Conservation (phyloP, 768 basidiomycete genomes). For the Russula olivacea region DNA sequence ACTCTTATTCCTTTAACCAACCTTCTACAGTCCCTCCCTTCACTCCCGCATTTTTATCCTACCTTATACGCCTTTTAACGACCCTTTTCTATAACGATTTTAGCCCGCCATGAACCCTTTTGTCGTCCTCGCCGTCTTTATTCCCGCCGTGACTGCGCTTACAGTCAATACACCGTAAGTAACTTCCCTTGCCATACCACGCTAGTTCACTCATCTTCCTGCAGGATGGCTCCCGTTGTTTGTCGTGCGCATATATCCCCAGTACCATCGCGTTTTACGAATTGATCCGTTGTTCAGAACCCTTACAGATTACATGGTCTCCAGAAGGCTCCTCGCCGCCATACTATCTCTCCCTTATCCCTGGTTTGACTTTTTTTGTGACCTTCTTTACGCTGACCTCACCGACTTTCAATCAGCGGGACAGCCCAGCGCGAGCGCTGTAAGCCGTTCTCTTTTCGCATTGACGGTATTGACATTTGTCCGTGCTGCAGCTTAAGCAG, state of each 20-base stretch:
- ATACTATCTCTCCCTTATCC: constrained; percentile 55
- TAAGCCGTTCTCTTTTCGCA: constrained; percentile 30
- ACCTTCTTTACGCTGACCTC: background rate
- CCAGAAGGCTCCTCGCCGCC: constrained; percentile 42
- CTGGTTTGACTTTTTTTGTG: constrained; percentile 40
- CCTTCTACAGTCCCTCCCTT: constrained; percentile 5
- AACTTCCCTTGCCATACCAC: background rate
- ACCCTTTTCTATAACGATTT: constrained; percentile 7
- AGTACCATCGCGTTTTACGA: background rate
- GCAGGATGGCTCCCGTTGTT: constrained; percentile 37
- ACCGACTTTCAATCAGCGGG: constrained; percentile 38
- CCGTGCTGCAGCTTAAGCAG: constrained; percentile 42
- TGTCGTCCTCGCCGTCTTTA: constrained; percentile 30
- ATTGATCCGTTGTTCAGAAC: constrained; percentile 41
- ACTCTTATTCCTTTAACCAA: constrained; percentile 1
- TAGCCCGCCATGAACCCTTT: constrained; percentile 36
- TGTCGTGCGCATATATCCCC: constrained; percentile 43
- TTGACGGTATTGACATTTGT: background rate
- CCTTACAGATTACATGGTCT: constrained; percentile 48
- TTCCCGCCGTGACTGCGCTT: constrained; percentile 34
- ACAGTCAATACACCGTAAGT: constrained; percentile 70
- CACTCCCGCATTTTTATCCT: constrained; percentile 8
- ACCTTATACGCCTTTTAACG: constrained; percentile 11
- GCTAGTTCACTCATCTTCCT: background rate
- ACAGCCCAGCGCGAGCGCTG: constrained; percentile 46